Evolutionary conservation across 1,139 yeast species (phyloP).

Genomic region (Insectozyma bohioensis): DNA sequence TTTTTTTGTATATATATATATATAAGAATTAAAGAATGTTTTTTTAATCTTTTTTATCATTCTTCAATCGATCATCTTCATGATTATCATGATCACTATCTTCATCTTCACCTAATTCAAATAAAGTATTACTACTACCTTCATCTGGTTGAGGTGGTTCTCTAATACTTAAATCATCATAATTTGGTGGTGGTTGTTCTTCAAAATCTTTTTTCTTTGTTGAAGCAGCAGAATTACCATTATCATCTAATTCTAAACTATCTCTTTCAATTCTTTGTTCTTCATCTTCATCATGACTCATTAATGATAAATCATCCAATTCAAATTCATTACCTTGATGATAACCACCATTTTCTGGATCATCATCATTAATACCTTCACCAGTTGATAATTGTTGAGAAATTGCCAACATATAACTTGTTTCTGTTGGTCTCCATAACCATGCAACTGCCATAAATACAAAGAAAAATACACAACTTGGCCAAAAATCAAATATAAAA

Average conservation of each 20-base stretch:
- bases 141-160: slow-evolving; percentile 9
- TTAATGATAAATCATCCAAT: slow-evolving; percentile 68
- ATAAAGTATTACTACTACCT: slow-evolving; percentile 31
- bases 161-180: slow-evolving; percentile 12
- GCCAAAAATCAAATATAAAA: slow-evolving; percentile 93
- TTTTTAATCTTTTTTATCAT: slow-evolving; percentile 13
- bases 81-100: slow-evolving; percentile 29
- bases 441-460: slow-evolving; percentile 84
- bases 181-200: slow-evolving; percentile 11
- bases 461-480: slow-evolving; percentile 79
- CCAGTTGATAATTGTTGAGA: slow-evolving; percentile 90
- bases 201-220: slow-evolving; percentile 9
- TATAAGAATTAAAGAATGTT: no score
- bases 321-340: slow-evolving; percentile 61
- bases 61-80: slow-evolving; percentile 31
- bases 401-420: slow-evolving; percentile 91
- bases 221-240: slow-evolving; percentile 20
- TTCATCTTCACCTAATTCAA: slow-evolving; percentile 40
- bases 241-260: slow-evolving; percentile 22
- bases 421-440: slow-evolving; percentile 97
- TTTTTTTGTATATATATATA: no score
- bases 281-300: slow-evolving; percentile 51
- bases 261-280: slow-evolving; percentile 22
- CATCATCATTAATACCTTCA: slow-evolving; percentile 59
- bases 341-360: slow-evolving; percentile 27